Conservation (phyloP, 768 basidiomycete genomes). For the Amyloporia xantha region DNA sequence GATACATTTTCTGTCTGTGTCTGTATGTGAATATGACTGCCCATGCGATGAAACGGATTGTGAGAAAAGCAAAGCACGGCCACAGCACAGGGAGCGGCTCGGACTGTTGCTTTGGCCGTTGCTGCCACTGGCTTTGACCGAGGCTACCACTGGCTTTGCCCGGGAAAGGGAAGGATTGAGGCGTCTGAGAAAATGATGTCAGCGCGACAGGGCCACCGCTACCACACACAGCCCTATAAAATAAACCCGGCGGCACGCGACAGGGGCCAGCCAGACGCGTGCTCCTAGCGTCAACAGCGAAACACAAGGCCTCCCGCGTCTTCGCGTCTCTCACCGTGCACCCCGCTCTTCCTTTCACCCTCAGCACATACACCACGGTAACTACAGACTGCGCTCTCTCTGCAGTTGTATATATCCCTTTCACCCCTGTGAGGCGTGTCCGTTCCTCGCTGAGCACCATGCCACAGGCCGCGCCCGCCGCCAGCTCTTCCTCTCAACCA, state of each 20-base stretch:
- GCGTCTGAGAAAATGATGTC: slow-evolving; percentile 1
- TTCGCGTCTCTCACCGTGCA: slow-evolving; percentile 3
- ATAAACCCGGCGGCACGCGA: slow-evolving; percentile 14
- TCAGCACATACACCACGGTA: too few species aligned
- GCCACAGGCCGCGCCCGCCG: slow-evolving; percentile 18
- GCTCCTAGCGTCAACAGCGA: background rate
- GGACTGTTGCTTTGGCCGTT: too few species aligned
- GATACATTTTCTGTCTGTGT: background rate
- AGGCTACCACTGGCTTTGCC: too few species aligned
- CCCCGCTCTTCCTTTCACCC: slow-evolving; percentile 3
- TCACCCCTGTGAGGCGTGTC: slow-evolving; percentile 8
- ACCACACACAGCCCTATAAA: too few species aligned
- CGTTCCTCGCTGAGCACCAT: slow-evolving; percentile 10
- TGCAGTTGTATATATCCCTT: slow-evolving; percentile 1
- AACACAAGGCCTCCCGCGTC: slow-evolving; percentile 6
- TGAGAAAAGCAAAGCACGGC: background rate
- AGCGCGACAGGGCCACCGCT: too few species aligned
- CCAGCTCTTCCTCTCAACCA: slow-evolving; percentile 11
- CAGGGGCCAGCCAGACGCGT: background rate
- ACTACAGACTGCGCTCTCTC: too few species aligned
- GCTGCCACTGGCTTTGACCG: too few species aligned
- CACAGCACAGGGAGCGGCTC: too few species aligned
- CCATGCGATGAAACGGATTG: background rate
- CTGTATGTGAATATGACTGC: slow-evolving; percentile 1
- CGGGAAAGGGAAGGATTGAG: background rate